Evolutionary conservation across 305 asterid species (phyloP), one percentile per base, ranked within the genome.

Genomic region (Fraxinus angustifolia): DNA sequence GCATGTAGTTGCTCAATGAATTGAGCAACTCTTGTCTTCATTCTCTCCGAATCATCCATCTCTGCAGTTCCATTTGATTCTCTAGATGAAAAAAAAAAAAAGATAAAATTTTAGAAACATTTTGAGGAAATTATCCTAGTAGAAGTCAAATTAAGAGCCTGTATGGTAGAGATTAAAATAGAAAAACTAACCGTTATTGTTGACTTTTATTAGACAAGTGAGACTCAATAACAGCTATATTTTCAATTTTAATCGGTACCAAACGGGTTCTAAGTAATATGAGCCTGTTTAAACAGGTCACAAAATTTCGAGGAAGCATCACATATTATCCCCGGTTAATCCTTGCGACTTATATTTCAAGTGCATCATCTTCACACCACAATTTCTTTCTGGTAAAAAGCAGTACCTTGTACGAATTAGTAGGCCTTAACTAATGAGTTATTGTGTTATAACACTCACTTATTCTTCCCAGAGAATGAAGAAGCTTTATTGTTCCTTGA

Each of bases 1-100:
- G 90, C 91, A 80, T 93, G 98, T 56, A 95, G 89, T 82, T 93
- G 99, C 86, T 93, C 97, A 45, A 95, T 48, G 81, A 93, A 86
- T 79, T 91, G 90, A 85, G 97, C 90, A 87, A 95, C 95, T 83
- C 93, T 88, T 65, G 97, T 83, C 82, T 80, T 78, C 26, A 91
- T 87, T 83, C 87, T 89, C 75, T 92, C 90, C 11, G 89, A 84
- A 87, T 93, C 98, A 85, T 92, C 95, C 88, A 86, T 82, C 85
- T 90, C 95, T 71, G 85, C 82, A 83, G 82, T 82, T 86, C 89
- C 96, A 88, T 90, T 87, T 86, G 92, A 70, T 80, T 87, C 93
- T 88, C 98, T 94, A 72, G 91, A 81, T 77, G 53, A 80, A 21
- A 75, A 33, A 70, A 23, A 23, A 28, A 28, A 79, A 8, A 83